Conservation (phyloP, 352 stramenopile genomes). For the Saprolegnia diclina region DNA sequence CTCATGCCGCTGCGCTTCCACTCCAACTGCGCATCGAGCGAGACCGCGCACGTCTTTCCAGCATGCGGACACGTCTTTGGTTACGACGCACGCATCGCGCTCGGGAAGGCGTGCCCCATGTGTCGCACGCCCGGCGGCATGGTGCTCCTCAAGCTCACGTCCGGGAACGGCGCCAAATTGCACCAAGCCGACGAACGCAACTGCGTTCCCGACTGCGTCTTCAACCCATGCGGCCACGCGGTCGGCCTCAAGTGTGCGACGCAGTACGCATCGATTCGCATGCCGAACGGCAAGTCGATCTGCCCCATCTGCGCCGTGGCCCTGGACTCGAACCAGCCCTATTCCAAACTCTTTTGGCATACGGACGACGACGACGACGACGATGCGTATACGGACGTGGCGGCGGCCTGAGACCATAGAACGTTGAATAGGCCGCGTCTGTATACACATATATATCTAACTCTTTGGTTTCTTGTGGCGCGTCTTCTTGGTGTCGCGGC, state of each 20-base stretch:
- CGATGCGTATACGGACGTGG: neutral
- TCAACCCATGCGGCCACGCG: conserved; percentile 78
- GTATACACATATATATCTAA: neutral
- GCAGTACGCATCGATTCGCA: conserved; percentile 52
- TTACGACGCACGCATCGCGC: conserved; percentile 63
- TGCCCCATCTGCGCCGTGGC: conserved; percentile 76
- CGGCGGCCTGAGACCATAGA: too few relatives aligned
- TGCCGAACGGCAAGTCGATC: conserved; percentile 71
- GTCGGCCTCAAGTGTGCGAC: conserved; percentile 60
- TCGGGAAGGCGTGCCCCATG: conserved; percentile 51
- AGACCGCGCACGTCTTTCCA: conserved; percentile 69
- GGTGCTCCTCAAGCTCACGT: conserved; percentile 63
- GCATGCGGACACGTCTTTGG: conserved; percentile 77
- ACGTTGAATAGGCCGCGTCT: neutral
- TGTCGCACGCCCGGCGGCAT: conserved; percentile 57
- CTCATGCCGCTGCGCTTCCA: conserved; percentile 62
- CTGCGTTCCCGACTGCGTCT: conserved; percentile 62
- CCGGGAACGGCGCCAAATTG: conserved; percentile 52
- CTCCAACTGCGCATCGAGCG: conserved; percentile 45
- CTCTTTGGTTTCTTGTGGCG: neutral
- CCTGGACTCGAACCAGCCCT: conserved; percentile 54
- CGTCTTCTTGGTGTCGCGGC: neutral
- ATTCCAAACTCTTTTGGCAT: conserved; percentile 70
- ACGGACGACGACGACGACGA: conserved; percentile 42
- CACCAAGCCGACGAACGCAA: conserved; percentile 51